Percentiles rank a stretch among this genome's conserved stretches.
phyloP scores from a whole-genome alignment of 768 basidiomycete species.

The Tephrocybe rancida region DNA sequence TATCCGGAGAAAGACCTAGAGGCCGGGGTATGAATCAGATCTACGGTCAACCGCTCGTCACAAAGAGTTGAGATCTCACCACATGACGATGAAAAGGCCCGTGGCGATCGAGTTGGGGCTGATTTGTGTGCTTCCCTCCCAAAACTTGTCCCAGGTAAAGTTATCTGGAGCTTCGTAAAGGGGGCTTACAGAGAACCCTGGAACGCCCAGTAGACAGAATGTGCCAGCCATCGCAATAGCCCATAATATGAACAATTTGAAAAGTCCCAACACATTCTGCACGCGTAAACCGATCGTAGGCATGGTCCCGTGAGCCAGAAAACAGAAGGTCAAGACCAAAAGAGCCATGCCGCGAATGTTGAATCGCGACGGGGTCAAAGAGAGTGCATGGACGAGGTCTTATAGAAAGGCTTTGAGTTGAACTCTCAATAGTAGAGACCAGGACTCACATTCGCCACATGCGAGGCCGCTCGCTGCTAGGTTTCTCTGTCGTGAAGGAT shows the following conservation, averaged over 20 bases:
- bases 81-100: too few relatives aligned
- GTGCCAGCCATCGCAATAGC: conserved; percentile 55
- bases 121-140: too few relatives aligned
- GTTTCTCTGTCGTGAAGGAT: conserved; percentile 43
- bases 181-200: conserved; percentile 48
- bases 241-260: conserved; percentile 57
- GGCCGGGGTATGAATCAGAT: too few relatives aligned
- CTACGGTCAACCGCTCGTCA: too few relatives aligned
- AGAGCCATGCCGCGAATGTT: conserved; percentile 54
- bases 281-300: conserved; percentile 57
- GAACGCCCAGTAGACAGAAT: conserved; percentile 46
- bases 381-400: conserved; percentile 63
- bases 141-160: conserved; percentile 61
- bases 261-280: conserved; percentile 61
- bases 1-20: too few relatives aligned
- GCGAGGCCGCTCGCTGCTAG: conserved; percentile 61
- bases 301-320: conserved; percentile 55
- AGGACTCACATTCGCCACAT: conserved; percentile 66
- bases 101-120: too few relatives aligned
- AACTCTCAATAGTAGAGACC: neutral
- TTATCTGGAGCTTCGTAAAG: conserved; percentile 56
- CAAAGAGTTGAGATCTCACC: too few relatives aligned
- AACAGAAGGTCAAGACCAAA: conserved; percentile 53
- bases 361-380: conserved; percentile 41
- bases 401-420: neutral